Base-by-base conservation (phyloP, 2,329 filamentous ascomycete species). In the Nothophoma quercina region DNA sequence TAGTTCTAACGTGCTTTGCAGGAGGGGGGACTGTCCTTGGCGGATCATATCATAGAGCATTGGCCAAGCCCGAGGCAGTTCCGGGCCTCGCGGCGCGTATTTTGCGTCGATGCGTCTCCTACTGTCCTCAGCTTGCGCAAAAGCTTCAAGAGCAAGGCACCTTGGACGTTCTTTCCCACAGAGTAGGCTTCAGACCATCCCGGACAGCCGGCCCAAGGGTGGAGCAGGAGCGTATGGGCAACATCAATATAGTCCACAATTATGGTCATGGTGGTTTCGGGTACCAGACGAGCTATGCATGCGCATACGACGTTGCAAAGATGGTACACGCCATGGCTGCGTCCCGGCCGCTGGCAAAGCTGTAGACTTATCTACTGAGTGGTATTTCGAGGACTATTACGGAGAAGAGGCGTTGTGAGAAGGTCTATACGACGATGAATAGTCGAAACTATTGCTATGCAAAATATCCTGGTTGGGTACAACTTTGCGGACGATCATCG, bases 1-100 rank as follows among this genome's bases (percentile, higher is more conserved):
- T 34, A 34, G 30, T 34, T 34, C 30, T 34, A 34, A 34, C 30
- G n/a, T 34, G 30, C 16, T 34, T 34, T 38, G 35, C 35, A 21
- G 35, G 35, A 21, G 35, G 35, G 16, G 35, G 35, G 16, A 38
- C 35, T 38, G 21, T 38, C 35, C 35, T 38, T 38, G 35, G 35
- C 21, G 35, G 35, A 23, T 21, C 35, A 38, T 38, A 38, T 38
- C 35, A 38, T 21, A 38, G 21, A 38, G 35, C 16, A 21, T 8
- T 21, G 16, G 21, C 35, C 21, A 23, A 38, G 21, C 21, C 35
- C 21, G 16, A 38, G 35, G 35, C 21, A 21, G 35, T 19, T 38
- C n/a, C 35, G 16, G 21, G 21, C 21, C 35, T 21, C 16, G 35
- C 35, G 16, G 21, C 21, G 16, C 35, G 35, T 21, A 38, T 38